Percentiles rank a stretch among this genome's conserved stretches.
phyloP scores from a whole-genome alignment of 2,329 filamentous ascomycete genomes.

The Aspergillus proliferans region DNA sequence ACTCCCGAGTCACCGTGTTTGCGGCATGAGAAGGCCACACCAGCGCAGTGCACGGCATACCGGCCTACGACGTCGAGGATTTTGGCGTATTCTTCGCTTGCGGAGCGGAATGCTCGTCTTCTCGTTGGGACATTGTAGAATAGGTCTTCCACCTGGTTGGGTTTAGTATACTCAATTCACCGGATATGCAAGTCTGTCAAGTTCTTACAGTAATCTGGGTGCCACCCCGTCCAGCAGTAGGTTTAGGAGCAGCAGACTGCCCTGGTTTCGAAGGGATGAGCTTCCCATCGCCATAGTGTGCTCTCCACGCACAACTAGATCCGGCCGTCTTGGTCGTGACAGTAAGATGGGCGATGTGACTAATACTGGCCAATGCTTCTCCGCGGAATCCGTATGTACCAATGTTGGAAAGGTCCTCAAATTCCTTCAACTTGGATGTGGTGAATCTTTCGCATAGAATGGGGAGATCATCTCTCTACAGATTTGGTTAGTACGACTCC shows the following conservation, averaged over 20 bases:
- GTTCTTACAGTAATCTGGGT: conserved; percentile 75
- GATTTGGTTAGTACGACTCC: conserved; percentile 5
- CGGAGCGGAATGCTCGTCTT: conserved; percentile 79
- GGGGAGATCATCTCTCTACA: conserved; percentile 76
- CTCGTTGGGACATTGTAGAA: conserved; percentile 95
- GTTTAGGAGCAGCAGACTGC: conserved; percentile 76
- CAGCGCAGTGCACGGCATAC: conserved; percentile 84
- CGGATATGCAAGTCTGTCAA: not conserved
- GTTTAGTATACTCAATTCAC: conserved; percentile 2
- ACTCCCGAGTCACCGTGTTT: conserved; percentile 85
- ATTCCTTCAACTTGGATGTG: conserved; percentile 88
- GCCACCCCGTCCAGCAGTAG: conserved; percentile 77
- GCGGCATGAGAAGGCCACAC: conserved; percentile 94
- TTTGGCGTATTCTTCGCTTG: conserved; percentile 94
- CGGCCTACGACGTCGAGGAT: conserved; percentile 91
- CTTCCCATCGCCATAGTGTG: conserved; percentile 77
- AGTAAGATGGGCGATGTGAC: conserved; percentile 91
- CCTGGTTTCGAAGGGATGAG: conserved; percentile 80
- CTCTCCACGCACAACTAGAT: conserved; percentile 83
- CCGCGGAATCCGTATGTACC: conserved; percentile 96
- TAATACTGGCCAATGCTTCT: conserved; percentile 94
- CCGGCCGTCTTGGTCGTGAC: conserved; percentile 91
- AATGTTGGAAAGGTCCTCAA: conserved; percentile 86
- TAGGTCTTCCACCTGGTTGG: conserved; percentile 68
- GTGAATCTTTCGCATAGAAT: conserved; percentile 96